Evolutionary conservation across 2,329 filamentous ascomycete genomes (phyloP).

Genomic region (Trichoderma pleuroti): DNA sequence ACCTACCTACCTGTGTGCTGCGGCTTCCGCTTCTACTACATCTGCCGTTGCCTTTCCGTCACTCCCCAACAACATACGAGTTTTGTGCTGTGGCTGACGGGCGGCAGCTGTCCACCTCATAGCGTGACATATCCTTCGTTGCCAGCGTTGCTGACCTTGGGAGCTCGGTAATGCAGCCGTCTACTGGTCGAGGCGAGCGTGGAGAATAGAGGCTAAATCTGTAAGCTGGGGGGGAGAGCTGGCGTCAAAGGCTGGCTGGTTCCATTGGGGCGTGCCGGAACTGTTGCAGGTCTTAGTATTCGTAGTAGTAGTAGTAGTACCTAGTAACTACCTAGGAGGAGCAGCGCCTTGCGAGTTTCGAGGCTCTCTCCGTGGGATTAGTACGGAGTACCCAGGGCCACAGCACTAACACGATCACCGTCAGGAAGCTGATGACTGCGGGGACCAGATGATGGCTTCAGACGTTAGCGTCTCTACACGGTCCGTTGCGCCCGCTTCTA

Average conservation of each 20-base stretch:
- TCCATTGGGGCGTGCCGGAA: neutral
- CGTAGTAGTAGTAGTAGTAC: too few relatives aligned
- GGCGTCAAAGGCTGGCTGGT: neutral
- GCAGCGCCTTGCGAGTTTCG: neutral
- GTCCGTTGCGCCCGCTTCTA: slow-evolving; percentile 19
- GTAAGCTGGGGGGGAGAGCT: neutral
- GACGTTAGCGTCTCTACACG: slow-evolving; percentile 14
- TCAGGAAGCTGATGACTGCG: slow-evolving; percentile 16
- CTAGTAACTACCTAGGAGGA: neutral
- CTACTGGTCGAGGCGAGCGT: neutral
- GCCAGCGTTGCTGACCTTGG: neutral
- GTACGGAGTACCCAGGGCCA: slow-evolving; percentile 1
- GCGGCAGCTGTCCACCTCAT: neutral
- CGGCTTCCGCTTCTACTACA: neutral
- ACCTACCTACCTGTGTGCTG: neutral
- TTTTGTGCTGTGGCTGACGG: neutral
- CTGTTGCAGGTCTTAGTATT: neutral
- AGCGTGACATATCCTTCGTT: neutral
- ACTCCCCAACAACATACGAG: neutral
- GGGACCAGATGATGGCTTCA: slow-evolving; percentile 15
- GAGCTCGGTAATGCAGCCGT: neutral
- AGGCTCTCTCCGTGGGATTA: slow-evolving; percentile 7
- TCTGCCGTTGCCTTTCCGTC: neutral
- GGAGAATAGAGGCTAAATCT: slow-evolving; percentile 7
- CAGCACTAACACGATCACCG: slow-evolving; percentile 6